Base-by-base conservation (phyloP, 2,329 filamentous ascomycete species). In the Allantophomopsis cytisporea region DNA sequence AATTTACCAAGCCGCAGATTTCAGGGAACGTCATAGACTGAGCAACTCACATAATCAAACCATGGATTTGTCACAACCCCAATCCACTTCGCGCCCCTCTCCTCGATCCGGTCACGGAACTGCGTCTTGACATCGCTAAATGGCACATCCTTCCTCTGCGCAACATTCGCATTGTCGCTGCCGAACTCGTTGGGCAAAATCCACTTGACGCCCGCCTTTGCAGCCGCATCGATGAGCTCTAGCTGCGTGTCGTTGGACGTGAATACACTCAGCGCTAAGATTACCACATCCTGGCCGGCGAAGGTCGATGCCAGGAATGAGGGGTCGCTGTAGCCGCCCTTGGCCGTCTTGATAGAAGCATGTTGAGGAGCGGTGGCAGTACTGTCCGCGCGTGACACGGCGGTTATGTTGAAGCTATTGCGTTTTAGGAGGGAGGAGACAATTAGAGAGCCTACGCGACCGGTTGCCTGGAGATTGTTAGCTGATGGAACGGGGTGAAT, bases 171-270 rank as follows among this genome's bases (percentile, higher is more conserved):
- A 30, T 18, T 21, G 31, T 44, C 41, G 15, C 16, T n/a, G 6
- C 60, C 60, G 48, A 59, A 73, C 16, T 57, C 56, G 46, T 76
- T 77, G 1, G 73, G 73, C 49, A 78, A 58, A 32, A 78, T 48
- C 49, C 66, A 76, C 2, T 62, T 60, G 3, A 79, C 62, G 2
- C 66, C 65, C 0, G 73, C 72, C 20, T 64, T 63, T 4, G 64
- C 66, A 0, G 74, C 73, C 1, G 74, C 73, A 5, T 60, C 54
- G 43, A 76, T 55, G 15, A 78, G 58, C 43, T 67, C 68, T 38
- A 48, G 50, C 35, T 73, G 63, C 1, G 62, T 62, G 12, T 66
- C 65, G 0, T 42, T 52, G 0, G 68, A 59, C 0, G 68, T 69
- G 0, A 37, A 43, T 1, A 56, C 49, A 11, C 60, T 46, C 43